Evolutionary conservation across 2,329 filamentous ascomycete species (phyloP).

Genomic region (Fulvia fulva): DNA sequence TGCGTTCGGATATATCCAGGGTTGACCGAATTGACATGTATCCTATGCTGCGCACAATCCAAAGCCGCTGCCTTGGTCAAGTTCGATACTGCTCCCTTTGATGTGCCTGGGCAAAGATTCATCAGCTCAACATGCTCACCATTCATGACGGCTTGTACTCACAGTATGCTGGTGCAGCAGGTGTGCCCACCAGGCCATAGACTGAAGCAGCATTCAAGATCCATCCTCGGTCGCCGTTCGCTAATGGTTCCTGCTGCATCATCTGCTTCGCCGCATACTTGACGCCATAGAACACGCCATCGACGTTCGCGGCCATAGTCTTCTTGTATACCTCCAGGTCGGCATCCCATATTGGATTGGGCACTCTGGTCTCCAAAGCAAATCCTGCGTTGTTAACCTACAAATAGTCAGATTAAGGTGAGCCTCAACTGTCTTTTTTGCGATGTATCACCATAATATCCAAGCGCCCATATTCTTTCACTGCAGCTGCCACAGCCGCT

Average conservation of each 20-base stretch:
- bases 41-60: constrained; percentile 17
- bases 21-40: constrained; percentile 20
- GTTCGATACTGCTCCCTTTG: constrained; percentile 22
- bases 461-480: constrained; percentile 32
- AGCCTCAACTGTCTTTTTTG: neutral
- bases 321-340: constrained; percentile 46
- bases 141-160: constrained; percentile 28
- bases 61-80: constrained; percentile 19
- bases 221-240: constrained; percentile 44
- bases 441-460: constrained; percentile 29
- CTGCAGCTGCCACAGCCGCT: constrained; percentile 26
- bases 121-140: constrained; percentile 25
- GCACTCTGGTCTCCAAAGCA: constrained; percentile 28
- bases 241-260: constrained; percentile 43
- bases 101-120: constrained; percentile 15
- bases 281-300: constrained; percentile 39
- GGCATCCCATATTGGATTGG: constrained; percentile 44
- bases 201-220: constrained; percentile 49
- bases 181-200: constrained; percentile 38
- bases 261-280: constrained; percentile 50
- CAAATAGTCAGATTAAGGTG: neutral
- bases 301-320: constrained; percentile 35
- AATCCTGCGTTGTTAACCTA: constrained; percentile 37
- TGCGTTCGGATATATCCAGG: constrained; percentile 16
- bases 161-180: constrained; percentile 13